These are phyloP conservation scores for Cavenderia fasciculata DNA, from an alignment of 78 protist species.

Conservation along the genomic window DNA sequence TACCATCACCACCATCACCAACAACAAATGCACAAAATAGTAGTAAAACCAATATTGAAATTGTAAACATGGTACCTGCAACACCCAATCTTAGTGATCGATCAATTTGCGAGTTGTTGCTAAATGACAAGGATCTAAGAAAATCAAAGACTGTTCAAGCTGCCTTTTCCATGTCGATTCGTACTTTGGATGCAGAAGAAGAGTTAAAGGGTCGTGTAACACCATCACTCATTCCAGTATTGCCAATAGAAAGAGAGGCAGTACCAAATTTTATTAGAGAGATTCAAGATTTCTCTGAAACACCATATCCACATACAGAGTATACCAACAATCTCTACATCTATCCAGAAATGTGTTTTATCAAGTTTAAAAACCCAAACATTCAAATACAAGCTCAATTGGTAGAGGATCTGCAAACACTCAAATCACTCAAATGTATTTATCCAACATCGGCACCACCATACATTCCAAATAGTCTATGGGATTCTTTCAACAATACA, in stretches of 20 bases:
- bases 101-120: slow-evolving; percentile 49
- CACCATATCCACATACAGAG: slow-evolving; percentile 54
- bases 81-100: slow-evolving; percentile 55
- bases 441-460: slow-evolving; percentile 59
- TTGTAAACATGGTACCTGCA: slow-evolving; percentile 48
- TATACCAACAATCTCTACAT: slow-evolving; percentile 62
- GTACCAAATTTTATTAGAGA: slow-evolving; percentile 41
- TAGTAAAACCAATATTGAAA: slow-evolving; percentile 46
- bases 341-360: slow-evolving; percentile 57
- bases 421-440: slow-evolving; percentile 50
- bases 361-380: slow-evolving; percentile 65
- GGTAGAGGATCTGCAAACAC: slow-evolving; percentile 27
- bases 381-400: slow-evolving; percentile 71
- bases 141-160: slow-evolving; percentile 62
- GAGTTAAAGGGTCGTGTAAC: slow-evolving; percentile 25
- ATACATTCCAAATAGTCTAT: slow-evolving; percentile 13
- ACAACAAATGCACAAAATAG: background rate
- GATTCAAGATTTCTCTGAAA: slow-evolving; percentile 66
- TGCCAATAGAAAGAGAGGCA: slow-evolving; percentile 3
- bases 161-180: slow-evolving; percentile 50
- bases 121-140: slow-evolving; percentile 41
- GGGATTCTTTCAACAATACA: slow-evolving; percentile 39
- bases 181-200: slow-evolving; percentile 12
- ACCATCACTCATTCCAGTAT: slow-evolving; percentile 49
- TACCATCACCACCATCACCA: slow-evolving; percentile 33